Base-by-base conservation (phyloP, 257 asterid species). In the Perilla frutescens region DNA sequence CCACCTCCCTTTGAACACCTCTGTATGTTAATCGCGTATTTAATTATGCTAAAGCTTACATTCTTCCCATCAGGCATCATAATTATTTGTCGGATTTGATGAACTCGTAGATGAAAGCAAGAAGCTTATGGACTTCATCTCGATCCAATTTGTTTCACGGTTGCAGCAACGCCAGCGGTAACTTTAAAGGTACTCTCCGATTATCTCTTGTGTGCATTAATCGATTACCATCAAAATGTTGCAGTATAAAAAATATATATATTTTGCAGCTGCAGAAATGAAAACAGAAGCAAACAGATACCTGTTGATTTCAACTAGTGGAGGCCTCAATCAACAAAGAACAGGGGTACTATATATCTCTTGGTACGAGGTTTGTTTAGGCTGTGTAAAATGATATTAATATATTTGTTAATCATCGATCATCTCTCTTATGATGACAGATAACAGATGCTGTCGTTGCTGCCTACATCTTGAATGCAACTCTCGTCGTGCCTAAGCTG, bases 291-390 rank as follows among this genome's bases (percentile, higher is more conserved):
- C 85, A 26, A 66, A 84, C 11, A 71, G 92, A 39, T 88, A 88
- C 74, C 82, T 90, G 77, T 13, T 87, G 75, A 87, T 90, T 70
- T 88, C 88, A 62, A 86, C 95, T 3, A 90, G 96, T 68, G 96
- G 96, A 74, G 96, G 96, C 15, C 70, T 90, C 62, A 90, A 90
- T 79, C 96, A 90, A 68, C 95, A 90, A 74, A 88, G 95, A 82
- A 86, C 91, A 29, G 95, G 96, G 87, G 96, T 90, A 74, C 7
- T 26, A 26, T 13, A 34, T 10, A 8, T 39, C 45, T 60, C 37
- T 9, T 37, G 29, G 45, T 59, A 41, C 32, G 32, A 61, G 13
- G 49, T 61, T 70, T 4, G 7, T 61, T 61, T 12, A 2, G 48
- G 9, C 11, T 13, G 2, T 14, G n/a, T 29, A 14, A 39, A 41